A percentile compares a stretch with the other conserved stretches of the same genome.
These are phyloP conservation scores for Monosporascus ibericus DNA, from an alignment of 2,329 filamentous ascomycete species.

Conservation along the genomic window DNA sequence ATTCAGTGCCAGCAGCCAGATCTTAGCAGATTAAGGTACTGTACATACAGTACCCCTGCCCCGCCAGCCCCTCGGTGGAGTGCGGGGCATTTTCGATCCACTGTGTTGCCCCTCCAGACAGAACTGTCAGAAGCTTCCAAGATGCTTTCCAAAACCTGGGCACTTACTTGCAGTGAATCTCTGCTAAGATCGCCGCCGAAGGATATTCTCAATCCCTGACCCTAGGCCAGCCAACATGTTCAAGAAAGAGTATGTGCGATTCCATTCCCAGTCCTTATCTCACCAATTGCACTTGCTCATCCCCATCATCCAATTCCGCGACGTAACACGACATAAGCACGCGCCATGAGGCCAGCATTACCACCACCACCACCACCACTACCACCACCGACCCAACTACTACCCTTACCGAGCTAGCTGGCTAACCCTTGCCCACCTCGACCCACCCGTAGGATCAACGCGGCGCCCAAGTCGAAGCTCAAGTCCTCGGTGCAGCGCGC, in stretches of 20 bases:
- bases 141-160: slow-evolving; percentile 3
- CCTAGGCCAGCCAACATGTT: slow-evolving; percentile 58
- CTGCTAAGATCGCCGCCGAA: not conserved
- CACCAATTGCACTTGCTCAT: too few species aligned
- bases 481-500: slow-evolving; percentile 91
- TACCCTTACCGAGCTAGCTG: not conserved
- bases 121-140: not conserved
- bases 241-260: slow-evolving; percentile 71
- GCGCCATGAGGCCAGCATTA: too few species aligned
- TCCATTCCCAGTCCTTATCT: not conserved
- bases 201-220: not conserved
- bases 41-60: not conserved
- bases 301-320: too few species aligned
- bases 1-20: too few species aligned
- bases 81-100: not conserved
- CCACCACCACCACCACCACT: too few species aligned
- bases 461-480: slow-evolving; percentile 86
- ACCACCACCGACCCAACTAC: too few species aligned
- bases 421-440: slow-evolving; percentile 12
- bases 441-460: slow-evolving; percentile 52
- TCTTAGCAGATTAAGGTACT: too few species aligned
- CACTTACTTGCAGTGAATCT: not conserved
- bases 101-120: not conserved
- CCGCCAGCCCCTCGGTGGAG: not conserved
- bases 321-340: too few species aligned